Percentiles rank a stretch among this genome's conserved stretches.
Evolutionary conservation across 306 rosid species (phyloP).

Genomic region (Vachellia collinsii): DNA sequence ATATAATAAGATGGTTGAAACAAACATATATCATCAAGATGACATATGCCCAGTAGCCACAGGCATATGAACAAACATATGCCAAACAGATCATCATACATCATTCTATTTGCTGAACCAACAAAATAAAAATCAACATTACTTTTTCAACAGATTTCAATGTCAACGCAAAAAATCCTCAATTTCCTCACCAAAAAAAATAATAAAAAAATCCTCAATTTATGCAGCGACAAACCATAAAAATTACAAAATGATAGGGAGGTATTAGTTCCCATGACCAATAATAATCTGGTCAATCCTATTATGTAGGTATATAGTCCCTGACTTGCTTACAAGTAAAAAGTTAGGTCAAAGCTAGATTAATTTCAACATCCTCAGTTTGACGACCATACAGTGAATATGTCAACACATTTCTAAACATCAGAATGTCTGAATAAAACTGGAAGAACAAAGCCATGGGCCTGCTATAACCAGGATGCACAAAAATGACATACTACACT

Average conservation of each 20-base stretch:
- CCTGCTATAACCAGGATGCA: not conserved
- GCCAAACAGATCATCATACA: slow-evolving; percentile 9
- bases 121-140: not conserved
- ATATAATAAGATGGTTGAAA: not conserved
- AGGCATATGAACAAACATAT: not conserved
- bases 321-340: not conserved
- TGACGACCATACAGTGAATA: slow-evolving; percentile 9
- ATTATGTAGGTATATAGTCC: slow-evolving; percentile 3
- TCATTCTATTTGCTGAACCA: not conserved
- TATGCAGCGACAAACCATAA: not conserved
- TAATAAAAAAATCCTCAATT: slow-evolving; percentile 1
- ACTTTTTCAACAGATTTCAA: not conserved
- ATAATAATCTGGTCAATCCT: not conserved
- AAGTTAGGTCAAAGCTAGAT: slow-evolving; percentile 5
- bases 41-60: not conserved
- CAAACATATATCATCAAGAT: not conserved
- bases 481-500: slow-evolving; percentile 14
- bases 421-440: not conserved
- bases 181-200: no score
- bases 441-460: slow-evolving; percentile 10
- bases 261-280: not conserved
- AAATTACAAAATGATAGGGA: not conserved
- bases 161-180: not conserved
- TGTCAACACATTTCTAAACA: not conserved
- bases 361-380: not conserved